These are phyloP conservation scores for Luvunga scandens DNA, from an alignment of 345 rosid species.

Conservation along the genomic window DNA sequence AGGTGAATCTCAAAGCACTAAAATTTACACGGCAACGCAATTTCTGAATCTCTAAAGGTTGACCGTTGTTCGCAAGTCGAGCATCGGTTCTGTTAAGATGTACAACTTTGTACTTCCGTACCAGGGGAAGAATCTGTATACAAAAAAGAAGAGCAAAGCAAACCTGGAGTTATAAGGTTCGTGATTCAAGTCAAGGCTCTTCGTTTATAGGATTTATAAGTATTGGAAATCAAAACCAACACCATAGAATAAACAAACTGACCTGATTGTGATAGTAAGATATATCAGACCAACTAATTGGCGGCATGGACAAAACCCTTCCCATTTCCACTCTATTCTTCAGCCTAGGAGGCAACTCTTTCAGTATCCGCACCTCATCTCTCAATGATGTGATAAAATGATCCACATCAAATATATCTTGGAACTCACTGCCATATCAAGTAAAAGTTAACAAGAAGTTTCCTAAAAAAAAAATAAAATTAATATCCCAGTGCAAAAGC, in stretches of 20 bases:
- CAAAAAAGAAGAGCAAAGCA: background rate
- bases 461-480: background rate
- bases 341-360: conserved; percentile 77
- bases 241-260: background rate
- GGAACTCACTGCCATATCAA: conserved; percentile 60
- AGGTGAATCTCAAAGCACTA: conserved; percentile 79
- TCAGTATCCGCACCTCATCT: conserved; percentile 81
- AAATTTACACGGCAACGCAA: conserved; percentile 91
- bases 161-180: too few relatives aligned
- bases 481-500: background rate
- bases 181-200: background rate
- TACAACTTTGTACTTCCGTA: conserved; percentile 77
- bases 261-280: conserved; percentile 76
- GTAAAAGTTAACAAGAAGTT: background rate
- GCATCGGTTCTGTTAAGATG: conserved; percentile 91
- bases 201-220: background rate
- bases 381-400: conserved; percentile 76
- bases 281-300: conserved; percentile 87
- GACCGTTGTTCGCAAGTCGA: conserved; percentile 81
- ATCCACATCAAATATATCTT: conserved; percentile 84
- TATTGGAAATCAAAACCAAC: background rate
- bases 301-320: conserved; percentile 65
- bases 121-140: conserved; percentile 83
- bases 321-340: conserved; percentile 63
- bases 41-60: conserved; percentile 80